Evolutionary conservation across 2,329 filamentous ascomycete species (phyloP).

Genomic region (Myriosclerotinia scirpicola): DNA sequence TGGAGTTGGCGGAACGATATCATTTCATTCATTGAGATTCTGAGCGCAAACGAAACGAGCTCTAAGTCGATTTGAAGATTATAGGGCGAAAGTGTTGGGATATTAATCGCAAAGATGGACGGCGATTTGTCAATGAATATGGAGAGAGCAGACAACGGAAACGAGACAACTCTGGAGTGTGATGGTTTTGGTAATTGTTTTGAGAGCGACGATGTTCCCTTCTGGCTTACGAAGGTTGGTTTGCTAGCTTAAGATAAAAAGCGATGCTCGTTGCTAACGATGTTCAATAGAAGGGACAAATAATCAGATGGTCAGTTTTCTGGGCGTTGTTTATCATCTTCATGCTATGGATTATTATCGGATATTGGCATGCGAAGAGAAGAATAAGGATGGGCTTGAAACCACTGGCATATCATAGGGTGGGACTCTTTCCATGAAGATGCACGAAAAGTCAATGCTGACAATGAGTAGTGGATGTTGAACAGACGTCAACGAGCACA

Average conservation of each 20-base stretch:
- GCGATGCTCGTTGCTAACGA: constrained; percentile 32
- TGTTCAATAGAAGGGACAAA: constrained; percentile 38
- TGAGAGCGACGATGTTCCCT: constrained; percentile 37
- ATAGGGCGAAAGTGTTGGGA: neutral
- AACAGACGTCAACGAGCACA: constrained; percentile 36
- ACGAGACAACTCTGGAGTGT: neutral
- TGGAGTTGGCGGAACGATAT: neutral
- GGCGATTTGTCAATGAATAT: constrained; percentile 3
- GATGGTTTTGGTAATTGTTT: constrained; percentile 32
- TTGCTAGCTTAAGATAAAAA: neutral
- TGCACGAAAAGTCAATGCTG: constrained; percentile 22
- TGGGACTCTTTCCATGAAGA: constrained; percentile 43
- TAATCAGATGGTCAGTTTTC: constrained; percentile 70
- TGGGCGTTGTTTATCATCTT: constrained; percentile 59
- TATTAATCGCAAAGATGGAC: neutral
- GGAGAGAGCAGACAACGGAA: constrained; percentile 6
- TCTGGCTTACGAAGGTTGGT: constrained; percentile 46
- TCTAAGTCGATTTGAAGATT: neutral
- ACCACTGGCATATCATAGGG: constrained; percentile 69
- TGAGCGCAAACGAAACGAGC: neutral
- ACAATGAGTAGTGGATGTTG: constrained; percentile 38
- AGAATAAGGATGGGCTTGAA: constrained; percentile 64
- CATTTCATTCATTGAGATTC: neutral
- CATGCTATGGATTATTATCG: constrained; percentile 62
- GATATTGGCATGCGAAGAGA: constrained; percentile 67